These are phyloP conservation scores for Backusella australiensis DNA, from an alignment of 192 early-diverging fungal species.

Conservation along the genomic window DNA sequence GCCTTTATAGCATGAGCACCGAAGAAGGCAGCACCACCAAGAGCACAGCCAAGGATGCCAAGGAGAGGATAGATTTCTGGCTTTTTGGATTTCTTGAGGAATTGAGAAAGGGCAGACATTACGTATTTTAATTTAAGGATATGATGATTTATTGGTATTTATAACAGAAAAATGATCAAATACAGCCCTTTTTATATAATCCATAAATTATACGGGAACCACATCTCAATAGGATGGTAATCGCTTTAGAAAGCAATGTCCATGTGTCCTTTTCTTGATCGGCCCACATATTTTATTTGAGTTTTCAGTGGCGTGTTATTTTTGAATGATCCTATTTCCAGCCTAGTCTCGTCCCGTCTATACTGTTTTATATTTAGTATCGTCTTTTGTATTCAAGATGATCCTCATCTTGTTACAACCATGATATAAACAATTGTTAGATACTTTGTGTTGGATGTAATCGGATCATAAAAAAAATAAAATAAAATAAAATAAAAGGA, in stretches of 20 bases:
- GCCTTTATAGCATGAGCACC: constrained; percentile 12
- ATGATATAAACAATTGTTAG: neutral
- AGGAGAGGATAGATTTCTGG: constrained; percentile 32
- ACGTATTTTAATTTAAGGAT: no score
- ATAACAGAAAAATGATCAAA: neutral
- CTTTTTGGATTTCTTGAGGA: constrained; percentile 8
- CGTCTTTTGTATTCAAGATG: neutral
- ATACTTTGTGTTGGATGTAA: neutral
- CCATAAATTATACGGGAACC: neutral
- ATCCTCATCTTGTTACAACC: no score
- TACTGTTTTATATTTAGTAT: neutral
- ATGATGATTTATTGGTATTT: neutral
- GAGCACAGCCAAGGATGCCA: constrained; percentile 15
- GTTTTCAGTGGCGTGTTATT: neutral
- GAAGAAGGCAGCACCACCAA: constrained; percentile 23
- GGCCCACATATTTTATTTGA: neutral
- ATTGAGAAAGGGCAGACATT: neutral
- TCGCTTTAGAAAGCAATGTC: neutral
- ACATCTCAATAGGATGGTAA: neutral
- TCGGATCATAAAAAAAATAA: neutral
- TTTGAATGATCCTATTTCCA: neutral
- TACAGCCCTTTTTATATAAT: neutral
- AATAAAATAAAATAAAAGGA: neutral
- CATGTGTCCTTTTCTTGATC: neutral
- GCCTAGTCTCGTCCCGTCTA: neutral